Evolutionary conservation across 1,284 basidiomycete genomes (phyloP), one percentile per base, ranked within the genome.

Genomic region (Trichosporon ovoides): DNA sequence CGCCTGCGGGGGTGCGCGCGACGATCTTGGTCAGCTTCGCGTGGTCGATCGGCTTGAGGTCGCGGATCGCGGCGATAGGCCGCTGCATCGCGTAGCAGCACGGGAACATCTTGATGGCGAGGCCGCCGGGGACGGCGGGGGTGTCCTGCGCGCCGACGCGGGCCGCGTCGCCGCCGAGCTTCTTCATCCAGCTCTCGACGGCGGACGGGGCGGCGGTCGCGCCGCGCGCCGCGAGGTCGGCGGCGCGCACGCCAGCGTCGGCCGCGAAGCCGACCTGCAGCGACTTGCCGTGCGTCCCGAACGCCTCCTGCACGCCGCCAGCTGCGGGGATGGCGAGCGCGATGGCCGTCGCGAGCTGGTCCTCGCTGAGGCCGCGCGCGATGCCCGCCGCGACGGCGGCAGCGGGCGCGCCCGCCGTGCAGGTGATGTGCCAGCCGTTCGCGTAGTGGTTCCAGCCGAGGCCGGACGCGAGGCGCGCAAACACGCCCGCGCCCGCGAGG

Each of bases 41-140:
- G 54, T 37, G 22, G 54, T 56, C 54, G 20, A 52, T 40, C 20
- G 37, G 49, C 38, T 52, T 52, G 20, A 56, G 55, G 37, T 56
- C 55, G 22, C 55, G 55, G 16, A 56, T 43, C n/a, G 55, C 55
- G 2, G 55, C 55, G 49, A 56, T 56, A 2, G 55, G 55, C 16
- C 55, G 55, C 55, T 56, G 55, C 55, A 56, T 56, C 3, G 55
- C 55, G 50, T 56, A 56, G 55, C 55, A 56, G 55, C 55, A 56
- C 22, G 55, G 55, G 55, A 56, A 56, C 55, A 56, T 56, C 20
- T 56, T 56, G 55, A 56, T 56, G 16, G 55, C 55, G 33, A 56
- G 50, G 1, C 55, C 55, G 20, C 55, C 49, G 33, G 55, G 55
- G 14, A 56, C 55, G 4, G 49, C 55, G 7, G 55, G 55, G 2